Percentiles rank a stretch among this genome's conserved stretches.
These are phyloP conservation scores for Pseudomassariella vexata DNA, from an alignment of 2,329 filamentous ascomycete species.

Conservation along the genomic window DNA sequence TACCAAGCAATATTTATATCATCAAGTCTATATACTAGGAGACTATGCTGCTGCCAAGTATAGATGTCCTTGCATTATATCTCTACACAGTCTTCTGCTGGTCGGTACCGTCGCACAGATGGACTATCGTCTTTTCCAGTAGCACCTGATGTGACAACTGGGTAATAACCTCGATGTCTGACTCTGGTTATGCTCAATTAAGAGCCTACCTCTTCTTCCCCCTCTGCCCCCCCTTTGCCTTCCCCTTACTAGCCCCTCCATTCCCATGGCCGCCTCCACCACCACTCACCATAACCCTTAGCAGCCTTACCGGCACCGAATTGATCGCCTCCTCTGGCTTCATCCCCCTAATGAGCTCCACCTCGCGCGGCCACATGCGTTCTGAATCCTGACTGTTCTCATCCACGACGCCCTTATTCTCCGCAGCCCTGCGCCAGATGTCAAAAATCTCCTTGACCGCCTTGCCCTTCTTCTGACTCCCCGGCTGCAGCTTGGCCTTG, in stretches of 20 bases:
- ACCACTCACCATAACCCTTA: conserved; percentile 70
- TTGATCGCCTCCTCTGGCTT: conserved; percentile 81
- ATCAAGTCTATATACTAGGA: no score
- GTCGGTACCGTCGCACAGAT: no score
- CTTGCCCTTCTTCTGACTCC: conserved; percentile 86
- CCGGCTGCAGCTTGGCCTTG: conserved; percentile 91
- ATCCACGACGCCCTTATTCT: conserved; percentile 53
- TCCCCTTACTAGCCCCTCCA: conserved; percentile 25
- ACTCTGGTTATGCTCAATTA: not conserved
- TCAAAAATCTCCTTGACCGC: conserved; percentile 86
- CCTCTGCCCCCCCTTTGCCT: conserved; percentile 30
- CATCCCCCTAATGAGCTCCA: conserved; percentile 75
- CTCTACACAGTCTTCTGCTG: no score
- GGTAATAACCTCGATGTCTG: no score
- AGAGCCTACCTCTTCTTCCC: conserved; percentile 35
- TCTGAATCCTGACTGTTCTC: conserved; percentile 59
- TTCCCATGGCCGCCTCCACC: conserved; percentile 40
- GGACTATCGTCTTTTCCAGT: no score
- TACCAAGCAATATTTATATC: no score
- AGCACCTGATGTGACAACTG: no score
- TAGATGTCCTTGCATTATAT: no score
- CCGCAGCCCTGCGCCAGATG: conserved; percentile 65
- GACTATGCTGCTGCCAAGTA: no score
- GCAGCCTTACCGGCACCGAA: conserved; percentile 71
- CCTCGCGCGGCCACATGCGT: conserved; percentile 77